Evolutionary conservation across 768 basidiomycete species (phyloP), one percentile per base, ranked within the genome.

Genomic region (Xerocomellus amylosporus): DNA sequence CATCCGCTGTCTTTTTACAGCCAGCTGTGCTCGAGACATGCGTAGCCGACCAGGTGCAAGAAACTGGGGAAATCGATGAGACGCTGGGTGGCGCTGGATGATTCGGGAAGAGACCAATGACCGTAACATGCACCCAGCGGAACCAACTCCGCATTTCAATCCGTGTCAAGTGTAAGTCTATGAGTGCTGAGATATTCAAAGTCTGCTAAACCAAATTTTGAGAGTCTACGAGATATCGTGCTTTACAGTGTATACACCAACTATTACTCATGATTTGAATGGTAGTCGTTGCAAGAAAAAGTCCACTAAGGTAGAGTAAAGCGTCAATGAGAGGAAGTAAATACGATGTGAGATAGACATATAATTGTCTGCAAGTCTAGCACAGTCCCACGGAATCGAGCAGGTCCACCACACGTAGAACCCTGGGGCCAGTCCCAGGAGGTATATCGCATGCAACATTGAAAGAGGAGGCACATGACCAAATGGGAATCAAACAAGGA

Each of bases 1-100:
- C 72, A 78, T 74, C 67, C 75, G 82, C 56, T 70, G 72, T 58
- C 63, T 78, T 62, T 79, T 79, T 1, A 62, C 60, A 12, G 66
- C 66, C 9, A 70, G 73, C 10, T 47, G 61, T n/a, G 64, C 26
- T 31, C 53, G 65, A 31, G 67, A 48, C 61, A 72, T 69, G 34
- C 1, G 51, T 17, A 51, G 49, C 6, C 12, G 30, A 44, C 19
- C 8, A 14, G 43, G 20, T 19, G 34, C 15, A 41, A n/a, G 55
- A 42, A 34, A 26, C 28, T 28, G 46, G 41, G 26, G 37, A 22
- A 46, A 48, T 52, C 42, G 48, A 24, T 33, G 39, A 38, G 54
- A 31, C 2, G 26, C 17, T 4, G 34, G 22, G 37, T 33, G 49
- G 33, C 31, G 30, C 14, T 46, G 37, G 2, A 51, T 15, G 26